These are phyloP conservation scores for Dictyostelium brefeldianum DNA, from an alignment of 78 protist species.

Conservation along the genomic window DNA sequence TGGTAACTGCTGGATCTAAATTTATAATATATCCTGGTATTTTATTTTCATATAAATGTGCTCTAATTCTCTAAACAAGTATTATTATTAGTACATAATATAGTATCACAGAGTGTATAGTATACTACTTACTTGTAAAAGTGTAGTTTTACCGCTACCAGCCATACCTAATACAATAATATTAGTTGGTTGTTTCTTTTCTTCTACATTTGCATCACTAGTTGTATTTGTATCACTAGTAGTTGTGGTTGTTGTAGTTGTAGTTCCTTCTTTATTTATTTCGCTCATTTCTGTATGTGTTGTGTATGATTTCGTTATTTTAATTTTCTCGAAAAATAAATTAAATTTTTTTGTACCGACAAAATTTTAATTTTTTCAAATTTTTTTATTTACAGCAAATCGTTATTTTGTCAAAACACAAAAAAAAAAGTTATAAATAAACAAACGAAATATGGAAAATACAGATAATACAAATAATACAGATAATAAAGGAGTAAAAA, in stretches of 20 bases:
- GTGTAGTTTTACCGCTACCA: constrained; percentile 98
- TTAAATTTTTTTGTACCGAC: too few species aligned
- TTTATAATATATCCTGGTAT: constrained; percentile 93
- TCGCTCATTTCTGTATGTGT: not conserved
- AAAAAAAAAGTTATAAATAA: not conserved
- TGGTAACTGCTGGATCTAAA: constrained; percentile 96
- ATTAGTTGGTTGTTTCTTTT: constrained; percentile 86
- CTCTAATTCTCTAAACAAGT: constrained; percentile 72
- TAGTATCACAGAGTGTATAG: too few species aligned
- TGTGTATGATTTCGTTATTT: not conserved
- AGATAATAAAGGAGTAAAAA: not conserved
- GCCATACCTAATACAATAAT: constrained; percentile 98
- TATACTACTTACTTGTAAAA: constrained; percentile 92
- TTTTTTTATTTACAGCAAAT: not conserved
- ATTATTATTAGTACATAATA: too few species aligned
- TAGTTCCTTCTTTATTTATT: not conserved
- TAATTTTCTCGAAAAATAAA: not conserved
- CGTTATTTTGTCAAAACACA: not conserved
- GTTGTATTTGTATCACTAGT: constrained; percentile 14
- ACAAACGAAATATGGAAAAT: not conserved
- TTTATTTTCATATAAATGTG: constrained; percentile 80
- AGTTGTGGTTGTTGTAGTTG: not conserved
- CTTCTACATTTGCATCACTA: not conserved
- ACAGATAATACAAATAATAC: not conserved
- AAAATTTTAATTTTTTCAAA: not conserved